Conservation (phyloP, 1,284 basidiomycete genomes). For the Puccinia coronata region DNA sequence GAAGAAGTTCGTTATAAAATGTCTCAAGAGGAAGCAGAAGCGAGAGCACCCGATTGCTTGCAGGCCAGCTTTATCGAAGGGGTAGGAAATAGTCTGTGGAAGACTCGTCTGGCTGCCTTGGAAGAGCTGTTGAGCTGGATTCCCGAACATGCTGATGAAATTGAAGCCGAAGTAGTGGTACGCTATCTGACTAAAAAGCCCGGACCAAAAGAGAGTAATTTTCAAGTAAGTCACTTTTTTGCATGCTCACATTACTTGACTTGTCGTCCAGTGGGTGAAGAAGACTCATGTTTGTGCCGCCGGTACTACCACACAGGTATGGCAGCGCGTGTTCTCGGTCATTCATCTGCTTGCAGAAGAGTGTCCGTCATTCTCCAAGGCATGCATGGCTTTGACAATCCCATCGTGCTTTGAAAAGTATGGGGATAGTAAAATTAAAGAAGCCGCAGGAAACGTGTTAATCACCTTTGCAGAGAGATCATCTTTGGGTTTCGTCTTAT, state of each 20-base stretch:
- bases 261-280: too few relatives aligned
- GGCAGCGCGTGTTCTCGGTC: slow-evolving; percentile 78
- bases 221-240: slow-evolving; percentile 72
- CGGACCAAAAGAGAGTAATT: slow-evolving; percentile 97
- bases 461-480: slow-evolving; percentile 83
- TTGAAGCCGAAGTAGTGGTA: slow-evolving; percentile 87
- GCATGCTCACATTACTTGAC: too few relatives aligned
- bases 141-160: slow-evolving; percentile 67
- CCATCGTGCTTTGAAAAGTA: slow-evolving; percentile 91
- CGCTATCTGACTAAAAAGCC: slow-evolving; percentile 85
- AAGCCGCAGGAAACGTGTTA: slow-evolving; percentile 88
- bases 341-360: slow-evolving; percentile 73
- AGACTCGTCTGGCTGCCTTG: slow-evolving; percentile 79
- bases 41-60: slow-evolving; percentile 72
- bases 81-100: slow-evolving; percentile 87
- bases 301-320: slow-evolving; percentile 80
- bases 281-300: slow-evolving; percentile 11
- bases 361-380: slow-evolving; percentile 79
- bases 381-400: slow-evolving; percentile 78
- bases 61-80: slow-evolving; percentile 72
- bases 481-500: slow-evolving; percentile 88
- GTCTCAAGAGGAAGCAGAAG: slow-evolving; percentile 87
- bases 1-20: slow-evolving; percentile 79
- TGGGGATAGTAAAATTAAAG: slow-evolving; percentile 95
- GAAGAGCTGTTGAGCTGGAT: slow-evolving; percentile 86